Base-by-base conservation (phyloP, 2,329 filamentous ascomycete genomes). In the Diplocarpon mali region DNA sequence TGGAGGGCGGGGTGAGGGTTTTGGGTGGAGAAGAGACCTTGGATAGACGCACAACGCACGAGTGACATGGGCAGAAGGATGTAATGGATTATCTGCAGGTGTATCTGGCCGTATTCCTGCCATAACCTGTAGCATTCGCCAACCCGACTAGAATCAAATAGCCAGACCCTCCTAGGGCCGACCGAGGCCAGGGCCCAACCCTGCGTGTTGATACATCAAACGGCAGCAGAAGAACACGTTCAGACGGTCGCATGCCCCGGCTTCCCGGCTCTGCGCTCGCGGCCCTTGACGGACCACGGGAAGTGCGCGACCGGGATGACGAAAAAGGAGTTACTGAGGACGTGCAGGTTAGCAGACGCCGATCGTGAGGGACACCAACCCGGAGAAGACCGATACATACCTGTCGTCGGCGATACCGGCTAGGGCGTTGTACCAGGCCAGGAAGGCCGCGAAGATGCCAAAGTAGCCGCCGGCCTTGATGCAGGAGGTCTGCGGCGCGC, bases 291-390 rank as follows among this genome's bases (percentile, higher is more conserved):
- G 31, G 85, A 90, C 90, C 90, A 95, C 43, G 89, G 90, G 73
- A 95, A 93, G 72, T 95, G 88, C 58, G 84, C 81, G 52, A 95
- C 88, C 41, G 89, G 90, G 50, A 94, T 78, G 64, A 92, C 73
- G 72, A 95, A 92, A 79, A 95, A 95, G 24, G 76, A 80, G 67
- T 81, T 81, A 71, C 86, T 92, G 59, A 8, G 38, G 39, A 38
- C 34, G 31, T 20, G 35, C 13, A 42, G 15, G 9, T 37, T 46
- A 47, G 44, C 17, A 40, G 16, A 14, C 35, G 11, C 20, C 34
- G 32, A 40, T 24, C 20, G 20, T 24, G 20, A 24, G 20, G 3
- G 20, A 24, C 20, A n/a, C 20, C 4, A 24, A 7, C 4, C 20
- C 4, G 20, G 20, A 24, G 20, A 7, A 24, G 20, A 24, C 7